phyloP scores from a whole-genome alignment of 2,329 filamentous ascomycete genomes.

The Trichoderma guizhouense region DNA sequence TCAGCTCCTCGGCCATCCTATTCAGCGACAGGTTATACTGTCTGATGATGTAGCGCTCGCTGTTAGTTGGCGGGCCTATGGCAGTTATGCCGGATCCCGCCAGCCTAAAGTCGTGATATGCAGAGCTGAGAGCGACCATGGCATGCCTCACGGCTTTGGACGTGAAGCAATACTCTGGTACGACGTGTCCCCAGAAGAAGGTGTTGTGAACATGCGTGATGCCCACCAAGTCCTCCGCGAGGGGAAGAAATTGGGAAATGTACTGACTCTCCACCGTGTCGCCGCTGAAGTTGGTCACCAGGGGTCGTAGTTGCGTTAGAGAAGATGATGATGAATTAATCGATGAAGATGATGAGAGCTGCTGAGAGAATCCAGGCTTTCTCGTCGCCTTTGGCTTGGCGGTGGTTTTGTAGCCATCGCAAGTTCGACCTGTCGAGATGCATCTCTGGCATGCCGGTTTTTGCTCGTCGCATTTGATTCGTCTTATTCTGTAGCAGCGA shows the following conservation, averaged over 20 bases:
- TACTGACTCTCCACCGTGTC: conserved; percentile 33
- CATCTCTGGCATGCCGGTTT: conserved; percentile 35
- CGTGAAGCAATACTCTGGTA: conserved; percentile 30
- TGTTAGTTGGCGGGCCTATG: conserved; percentile 24
- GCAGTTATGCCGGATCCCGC: conserved; percentile 14
- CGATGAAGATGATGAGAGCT: conserved; percentile 13
- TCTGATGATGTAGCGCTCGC: conserved; percentile 37
- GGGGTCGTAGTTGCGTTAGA: conserved; percentile 26
- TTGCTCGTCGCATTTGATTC: conserved; percentile 36
- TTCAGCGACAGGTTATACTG: conserved; percentile 39
- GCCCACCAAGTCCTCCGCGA: conserved; percentile 30
- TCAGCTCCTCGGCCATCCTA: conserved; percentile 25
- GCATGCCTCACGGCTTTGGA: conserved; percentile 33
- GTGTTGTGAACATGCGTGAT: conserved; percentile 29
- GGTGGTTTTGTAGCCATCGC: conserved; percentile 34
- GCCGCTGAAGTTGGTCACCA: conserved; percentile 36
- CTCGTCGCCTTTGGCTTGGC: conserved; percentile 12
- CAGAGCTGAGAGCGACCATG: conserved; percentile 34
- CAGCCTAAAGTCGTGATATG: conserved; percentile 28
- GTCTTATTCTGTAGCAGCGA: conserved; percentile 29
- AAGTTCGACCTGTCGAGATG: conserved; percentile 33
- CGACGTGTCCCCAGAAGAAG: conserved; percentile 31
- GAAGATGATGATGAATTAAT: background rate
- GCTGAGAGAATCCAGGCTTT: conserved; percentile 6
- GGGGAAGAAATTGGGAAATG: conserved; percentile 35